A percentile compares a stretch with the other conserved stretches of the same genome.
phyloP scores from a whole-genome alignment of 305 asterid genomes.

The Stenogyne calaminthoides region DNA sequence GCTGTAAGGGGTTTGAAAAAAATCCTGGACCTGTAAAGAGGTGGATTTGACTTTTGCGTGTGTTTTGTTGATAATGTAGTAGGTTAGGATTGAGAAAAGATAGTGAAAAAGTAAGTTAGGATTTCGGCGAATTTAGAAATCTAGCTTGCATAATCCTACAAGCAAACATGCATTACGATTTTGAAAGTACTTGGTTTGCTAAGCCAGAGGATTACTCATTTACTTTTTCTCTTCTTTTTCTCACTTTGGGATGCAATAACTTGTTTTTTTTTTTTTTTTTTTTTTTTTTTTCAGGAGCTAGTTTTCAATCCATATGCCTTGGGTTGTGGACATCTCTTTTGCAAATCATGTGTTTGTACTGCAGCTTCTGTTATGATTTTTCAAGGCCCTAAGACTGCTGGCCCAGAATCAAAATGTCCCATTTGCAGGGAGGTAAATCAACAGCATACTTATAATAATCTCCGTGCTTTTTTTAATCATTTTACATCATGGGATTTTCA shows the following conservation, averaged over 20 bases:
- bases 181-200: no score
- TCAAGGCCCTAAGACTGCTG: slow-evolving; percentile 68
- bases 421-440: slow-evolving; percentile 72
- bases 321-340: slow-evolving; percentile 80
- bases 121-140: no score
- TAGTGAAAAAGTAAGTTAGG: no score
- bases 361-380: slow-evolving; percentile 82
- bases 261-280: not conserved
- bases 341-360: slow-evolving; percentile 75
- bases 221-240: not conserved
- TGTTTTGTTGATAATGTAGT: no score
- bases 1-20: no score
- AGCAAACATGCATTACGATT: no score
- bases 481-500: not conserved
- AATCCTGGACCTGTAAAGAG: no score
- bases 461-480: not conserved
- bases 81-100: no score
- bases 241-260: not conserved
- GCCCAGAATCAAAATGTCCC: slow-evolving; percentile 64
- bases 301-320: slow-evolving; percentile 74
- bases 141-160: no score
- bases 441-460: slow-evolving; percentile 9
- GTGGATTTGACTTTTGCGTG: no score
- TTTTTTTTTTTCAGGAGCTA: slow-evolving; percentile 50
- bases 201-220: not conserved